A percentile compares a stretch with the other conserved stretches of the same genome.
Evolutionary conservation across 305 asterid species (phyloP).

Genomic region (Fraxinus latifolia): DNA sequence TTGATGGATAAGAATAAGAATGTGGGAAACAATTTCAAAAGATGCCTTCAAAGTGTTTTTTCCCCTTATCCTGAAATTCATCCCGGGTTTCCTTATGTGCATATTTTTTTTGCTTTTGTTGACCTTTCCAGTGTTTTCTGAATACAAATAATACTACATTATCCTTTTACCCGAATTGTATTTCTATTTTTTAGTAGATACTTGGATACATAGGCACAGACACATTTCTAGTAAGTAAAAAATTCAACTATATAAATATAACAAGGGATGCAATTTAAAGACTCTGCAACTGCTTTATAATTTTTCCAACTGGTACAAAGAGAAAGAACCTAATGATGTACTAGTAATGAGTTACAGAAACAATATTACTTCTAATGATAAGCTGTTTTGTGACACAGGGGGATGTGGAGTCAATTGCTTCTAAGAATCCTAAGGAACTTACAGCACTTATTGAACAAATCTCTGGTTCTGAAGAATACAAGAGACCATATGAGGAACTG

Average conservation of each 20-base stretch:
- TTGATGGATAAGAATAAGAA: neutral
- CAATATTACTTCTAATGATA: slow-evolving; percentile 8
- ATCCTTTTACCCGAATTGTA: neutral
- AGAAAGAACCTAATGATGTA: neutral
- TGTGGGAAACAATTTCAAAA: neutral
- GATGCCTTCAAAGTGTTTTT: neutral
- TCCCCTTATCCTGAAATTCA: neutral
- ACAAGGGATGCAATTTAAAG: neutral
- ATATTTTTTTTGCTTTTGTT: neutral
- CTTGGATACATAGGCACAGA: neutral
- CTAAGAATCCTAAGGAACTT: slow-evolving; percentile 89
- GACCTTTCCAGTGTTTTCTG: neutral
- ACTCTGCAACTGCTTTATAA: slow-evolving; percentile 1
- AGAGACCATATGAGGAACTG: slow-evolving; percentile 76
- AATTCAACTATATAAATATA: neutral
- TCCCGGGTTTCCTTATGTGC: neutral
- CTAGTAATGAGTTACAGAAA: neutral
- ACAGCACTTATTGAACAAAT: slow-evolving; percentile 87
- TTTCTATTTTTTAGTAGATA: neutral
- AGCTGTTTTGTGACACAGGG: slow-evolving; percentile 52
- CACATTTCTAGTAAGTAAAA: slow-evolving; percentile 10
- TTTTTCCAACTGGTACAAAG: slow-evolving; percentile 2
- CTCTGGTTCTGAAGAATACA: slow-evolving; percentile 92
- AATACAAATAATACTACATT: neutral
- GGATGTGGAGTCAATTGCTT: slow-evolving; percentile 95